Base-by-base conservation (phyloP, 108 stramenopile genomes). In the Bacterosira constricta region DNA sequence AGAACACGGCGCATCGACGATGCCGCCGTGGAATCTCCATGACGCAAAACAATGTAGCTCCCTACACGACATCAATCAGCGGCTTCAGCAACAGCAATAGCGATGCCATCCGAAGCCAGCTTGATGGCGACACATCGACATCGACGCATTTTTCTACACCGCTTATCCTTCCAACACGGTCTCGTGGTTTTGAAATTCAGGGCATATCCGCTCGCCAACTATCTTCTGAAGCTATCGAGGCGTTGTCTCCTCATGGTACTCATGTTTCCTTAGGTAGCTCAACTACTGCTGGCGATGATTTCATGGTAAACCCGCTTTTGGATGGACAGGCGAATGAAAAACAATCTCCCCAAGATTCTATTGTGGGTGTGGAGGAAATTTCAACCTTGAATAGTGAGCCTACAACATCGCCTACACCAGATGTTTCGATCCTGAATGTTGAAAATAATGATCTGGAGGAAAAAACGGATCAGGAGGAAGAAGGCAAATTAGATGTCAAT, bases 351-450 rank as follows among this genome's bases (percentile, higher is more conserved):
- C 4, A 42, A 1, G 51, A 52, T 25, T 29, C 51, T 27, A 6
- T 52, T 51, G 69, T 59, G 5, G 50, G 50, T 25, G 8, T 71
- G 69, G 59, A 46, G 49, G 69, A 58, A 9, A 71, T 71, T 34
- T 61, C 58, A 35, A 44, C 29, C 11, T 39, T 71, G 47, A 60
- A 71, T 23, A 31, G 44, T 25, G 18, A 21, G 7, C 18, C 46
- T 3, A 30, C 29, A 6, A 36, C 18, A 15, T 20, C 17, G 1
- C 44, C n/a, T 21, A 2, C 49, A 1, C 41, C 41, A n/a, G 17
- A 42, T n/a, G 41, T 8, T 7, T 42, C 41, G 41, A 4, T 42
- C 1, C 8, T 50, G 7, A 23, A 23, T 9, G 49, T 23, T 50
- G 49, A 50, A 21, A 23, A 25, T 52, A 25, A 52, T 25, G 25